Conservation (phyloP, 345 rosid species). For the Combretum micranthum region DNA sequence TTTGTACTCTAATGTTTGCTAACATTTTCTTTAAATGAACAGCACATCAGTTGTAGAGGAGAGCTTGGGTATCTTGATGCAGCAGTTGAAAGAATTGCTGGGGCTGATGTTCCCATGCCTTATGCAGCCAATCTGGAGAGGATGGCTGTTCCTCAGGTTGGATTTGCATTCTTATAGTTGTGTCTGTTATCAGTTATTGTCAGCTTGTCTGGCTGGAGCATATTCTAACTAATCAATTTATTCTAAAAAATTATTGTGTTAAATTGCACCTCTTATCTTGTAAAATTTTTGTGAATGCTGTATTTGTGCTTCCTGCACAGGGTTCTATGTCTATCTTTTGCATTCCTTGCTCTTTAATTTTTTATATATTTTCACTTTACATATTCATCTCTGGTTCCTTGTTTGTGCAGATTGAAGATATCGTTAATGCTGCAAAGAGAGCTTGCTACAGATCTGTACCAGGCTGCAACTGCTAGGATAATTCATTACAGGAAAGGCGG, state of each 20-base stretch:
- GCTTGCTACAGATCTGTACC: too few relatives aligned
- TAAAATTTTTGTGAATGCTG: too few relatives aligned
- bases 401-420: background rate
- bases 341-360: background rate
- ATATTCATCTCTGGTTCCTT: background rate
- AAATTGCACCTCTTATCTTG: too few relatives aligned
- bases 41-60: slow-evolving; percentile 83
- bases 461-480: too few relatives aligned
- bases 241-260: too few relatives aligned
- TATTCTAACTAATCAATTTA: background rate
- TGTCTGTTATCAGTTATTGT: background rate
- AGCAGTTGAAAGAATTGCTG: slow-evolving; percentile 80
- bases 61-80: slow-evolving; percentile 88
- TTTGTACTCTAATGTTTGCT: background rate
- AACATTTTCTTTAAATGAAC: slow-evolving; percentile 11
- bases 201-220: background rate
- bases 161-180: slow-evolving; percentile 1
- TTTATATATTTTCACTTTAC: too few relatives aligned
- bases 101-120: slow-evolving; percentile 98
- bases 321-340: background rate
- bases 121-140: slow-evolving; percentile 95
- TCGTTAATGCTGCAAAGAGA: too few relatives aligned
- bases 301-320: too few relatives aligned
- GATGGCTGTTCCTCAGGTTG: slow-evolving; percentile 91
- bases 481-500: too few relatives aligned